A percentile compares a stretch with the other conserved stretches of the same genome.
phyloP scores from a whole-genome alignment of 768 basidiomycete genomes.

The Russula emetica region DNA sequence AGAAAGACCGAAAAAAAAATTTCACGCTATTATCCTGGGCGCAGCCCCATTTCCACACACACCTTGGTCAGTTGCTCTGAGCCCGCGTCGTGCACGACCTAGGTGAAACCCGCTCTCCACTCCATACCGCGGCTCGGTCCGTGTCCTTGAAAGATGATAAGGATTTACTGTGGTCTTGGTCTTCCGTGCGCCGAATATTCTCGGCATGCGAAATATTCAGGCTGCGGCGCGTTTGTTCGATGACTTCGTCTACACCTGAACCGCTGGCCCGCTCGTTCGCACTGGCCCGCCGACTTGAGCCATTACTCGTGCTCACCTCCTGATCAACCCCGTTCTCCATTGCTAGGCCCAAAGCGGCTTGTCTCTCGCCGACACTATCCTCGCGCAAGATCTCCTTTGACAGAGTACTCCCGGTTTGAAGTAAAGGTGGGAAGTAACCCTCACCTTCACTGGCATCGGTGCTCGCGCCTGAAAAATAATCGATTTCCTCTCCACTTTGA shows the following conservation, averaged over 20 bases:
- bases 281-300: conserved; percentile 5
- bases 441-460: conserved; percentile 18
- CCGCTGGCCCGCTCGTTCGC: not conserved
- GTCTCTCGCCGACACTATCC: conserved; percentile 10
- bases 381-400: conserved; percentile 31
- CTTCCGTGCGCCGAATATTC: not conserved
- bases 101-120: conserved; percentile 1
- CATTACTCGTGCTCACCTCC: conserved; percentile 3
- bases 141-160: conserved; percentile 4
- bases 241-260: conserved; percentile 2
- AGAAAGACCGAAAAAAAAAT: not conserved
- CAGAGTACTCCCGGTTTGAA: conserved; percentile 32
- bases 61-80: not conserved
- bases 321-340: conserved; percentile 5
- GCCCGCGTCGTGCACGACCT: conserved; percentile 2
- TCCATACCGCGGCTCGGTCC: not conserved
- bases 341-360: not conserved
- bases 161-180: not conserved
- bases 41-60: not conserved
- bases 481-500: conserved; percentile 29
- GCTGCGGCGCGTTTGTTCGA: conserved; percentile 9
- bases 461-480: conserved; percentile 37
- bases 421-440: conserved; percentile 45
- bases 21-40: not conserved
- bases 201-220: conserved; percentile 8